phyloP scores from a whole-genome alignment of 345 rosid species.

The Acer negundo region DNA sequence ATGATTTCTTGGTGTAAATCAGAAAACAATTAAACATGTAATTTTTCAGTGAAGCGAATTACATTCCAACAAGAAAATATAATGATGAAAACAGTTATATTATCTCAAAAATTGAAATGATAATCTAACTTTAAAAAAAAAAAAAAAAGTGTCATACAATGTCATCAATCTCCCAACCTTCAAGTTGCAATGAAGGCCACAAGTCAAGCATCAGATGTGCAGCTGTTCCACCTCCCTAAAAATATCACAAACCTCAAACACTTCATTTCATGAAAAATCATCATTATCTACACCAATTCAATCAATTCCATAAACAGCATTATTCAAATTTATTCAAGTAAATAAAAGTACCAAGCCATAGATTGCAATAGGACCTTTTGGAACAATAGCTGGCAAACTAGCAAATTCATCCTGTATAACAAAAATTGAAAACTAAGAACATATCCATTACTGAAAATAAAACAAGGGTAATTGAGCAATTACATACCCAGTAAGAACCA shows the following conservation, averaged over 20 bases:
- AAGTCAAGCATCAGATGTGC: conserved; percentile 77
- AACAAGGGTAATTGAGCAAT: neutral
- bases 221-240: conserved; percentile 89
- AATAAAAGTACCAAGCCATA: conserved; percentile 65
- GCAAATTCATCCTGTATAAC: conserved; percentile 70
- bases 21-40: no score
- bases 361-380: conserved; percentile 75
- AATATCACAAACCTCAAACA: conserved; percentile 9
- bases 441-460: neutral
- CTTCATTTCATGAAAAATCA: neutral
- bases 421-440: conserved; percentile 2
- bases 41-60: neutral
- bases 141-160: conserved; percentile 51
- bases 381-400: conserved; percentile 67
- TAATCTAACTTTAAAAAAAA: neutral
- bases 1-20: neutral
- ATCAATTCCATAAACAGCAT: neutral
- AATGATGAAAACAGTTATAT: neutral
- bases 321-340: neutral
- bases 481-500: conserved; percentile 75
- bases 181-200: conserved; percentile 75
- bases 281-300: neutral
- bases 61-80: neutral
- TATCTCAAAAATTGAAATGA: neutral
- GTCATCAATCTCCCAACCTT: conserved; percentile 81